Percentiles rank a stretch among this genome's conserved stretches.
phyloP scores from a whole-genome alignment of 148 eudicot species.

The Silene conica region DNA sequence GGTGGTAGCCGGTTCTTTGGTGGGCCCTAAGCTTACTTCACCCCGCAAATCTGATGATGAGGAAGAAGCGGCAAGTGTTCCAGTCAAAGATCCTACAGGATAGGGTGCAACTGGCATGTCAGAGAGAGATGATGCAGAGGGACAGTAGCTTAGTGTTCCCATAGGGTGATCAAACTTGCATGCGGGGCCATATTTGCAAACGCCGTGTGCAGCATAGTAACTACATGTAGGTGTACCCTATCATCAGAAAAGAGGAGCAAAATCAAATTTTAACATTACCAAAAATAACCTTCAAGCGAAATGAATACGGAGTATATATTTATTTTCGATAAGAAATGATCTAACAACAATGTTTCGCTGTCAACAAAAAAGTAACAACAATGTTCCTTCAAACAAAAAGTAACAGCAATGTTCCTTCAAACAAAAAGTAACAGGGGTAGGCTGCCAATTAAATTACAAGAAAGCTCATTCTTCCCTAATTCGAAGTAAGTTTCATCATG shows the following conservation, averaged over 20 bases:
- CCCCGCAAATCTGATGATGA: slow-evolving; percentile 80
- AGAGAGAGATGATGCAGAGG: slow-evolving; percentile 88
- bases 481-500: no score
- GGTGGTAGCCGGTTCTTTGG: slow-evolving; percentile 43
- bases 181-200: slow-evolving; percentile 43
- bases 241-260: slow-evolving; percentile 11
- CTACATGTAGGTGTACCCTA: slow-evolving; percentile 86
- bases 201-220: slow-evolving; percentile 60
- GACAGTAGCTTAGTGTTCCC: slow-evolving; percentile 77
- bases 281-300: not conserved
- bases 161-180: slow-evolving; percentile 46
- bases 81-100: slow-evolving; percentile 68
- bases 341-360: no score
- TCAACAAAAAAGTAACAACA: no score
- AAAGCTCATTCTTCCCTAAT: no score
- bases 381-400: no score
- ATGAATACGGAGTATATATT: not conserved
- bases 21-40: slow-evolving; percentile 40
- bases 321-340: no score
- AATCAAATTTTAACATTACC: not conserved
- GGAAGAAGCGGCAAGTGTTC: slow-evolving; percentile 76
- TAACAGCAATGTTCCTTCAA: no score
- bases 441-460: no score
- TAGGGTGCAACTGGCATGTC: slow-evolving; percentile 98
- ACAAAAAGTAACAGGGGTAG: no score